Conservation (phyloP, 2,329 filamentous ascomycete species). For the Pseudogymnoascus sp. region DNA sequence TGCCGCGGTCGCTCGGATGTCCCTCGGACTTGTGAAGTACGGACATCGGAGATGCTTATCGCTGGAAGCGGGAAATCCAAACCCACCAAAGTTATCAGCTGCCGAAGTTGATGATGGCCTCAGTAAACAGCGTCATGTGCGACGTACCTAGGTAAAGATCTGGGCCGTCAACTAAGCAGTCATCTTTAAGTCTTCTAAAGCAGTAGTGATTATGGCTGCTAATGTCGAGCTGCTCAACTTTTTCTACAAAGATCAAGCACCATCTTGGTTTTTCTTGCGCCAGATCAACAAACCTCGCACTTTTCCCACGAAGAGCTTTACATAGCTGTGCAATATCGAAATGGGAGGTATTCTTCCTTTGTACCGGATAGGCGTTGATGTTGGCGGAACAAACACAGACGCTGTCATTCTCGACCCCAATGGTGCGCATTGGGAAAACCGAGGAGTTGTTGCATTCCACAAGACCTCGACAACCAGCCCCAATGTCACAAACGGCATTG, state of each 20-base stretch:
- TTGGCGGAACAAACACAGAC: constrained; percentile 37
- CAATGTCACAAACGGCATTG: constrained; percentile 22
- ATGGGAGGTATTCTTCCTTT: constrained; percentile 22
- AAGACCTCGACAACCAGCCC: constrained; percentile 31
- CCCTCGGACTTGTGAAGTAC: background rate
- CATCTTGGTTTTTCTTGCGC: background rate
- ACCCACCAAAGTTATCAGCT: background rate
- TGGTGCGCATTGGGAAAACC: background rate
- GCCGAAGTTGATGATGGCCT: background rate
- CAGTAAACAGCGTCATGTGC: background rate
- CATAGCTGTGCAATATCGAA: constrained; percentile 20
- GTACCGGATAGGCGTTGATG: constrained; percentile 39
- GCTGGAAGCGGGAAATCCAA: background rate
- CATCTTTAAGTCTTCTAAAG: background rate
- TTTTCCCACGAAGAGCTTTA: background rate
- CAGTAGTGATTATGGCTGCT: background rate
- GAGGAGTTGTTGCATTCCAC: constrained; percentile 14
- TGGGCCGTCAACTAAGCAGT: background rate
- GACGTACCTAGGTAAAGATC: background rate
- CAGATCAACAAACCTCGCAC: background rate
- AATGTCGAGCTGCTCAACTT: background rate
- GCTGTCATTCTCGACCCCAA: constrained; percentile 37
- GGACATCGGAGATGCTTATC: background rate
- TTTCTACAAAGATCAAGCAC: background rate
- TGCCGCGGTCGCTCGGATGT: background rate